These are phyloP conservation scores for Fusarium ramigenum DNA, from an alignment of 2,329 filamentous ascomycete species.

Conservation along the genomic window DNA sequence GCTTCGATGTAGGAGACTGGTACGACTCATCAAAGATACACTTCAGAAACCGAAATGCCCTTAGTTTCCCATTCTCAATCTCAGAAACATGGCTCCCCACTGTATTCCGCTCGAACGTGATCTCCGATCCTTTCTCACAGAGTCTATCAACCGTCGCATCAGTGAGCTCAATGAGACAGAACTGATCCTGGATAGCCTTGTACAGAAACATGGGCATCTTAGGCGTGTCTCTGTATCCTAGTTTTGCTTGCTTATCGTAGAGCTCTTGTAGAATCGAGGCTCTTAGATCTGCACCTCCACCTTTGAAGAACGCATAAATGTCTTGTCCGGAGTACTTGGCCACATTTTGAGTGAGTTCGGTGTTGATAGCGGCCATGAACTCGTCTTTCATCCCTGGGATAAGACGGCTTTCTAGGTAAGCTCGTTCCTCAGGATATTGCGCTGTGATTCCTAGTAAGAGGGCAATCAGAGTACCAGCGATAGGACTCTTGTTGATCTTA, in stretches of 20 bases:
- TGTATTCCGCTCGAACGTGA: constrained; percentile 56
- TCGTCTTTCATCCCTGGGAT: constrained; percentile 7
- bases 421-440: constrained; percentile 24
- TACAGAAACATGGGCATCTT: constrained; percentile 60
- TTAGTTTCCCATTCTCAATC: constrained; percentile 31
- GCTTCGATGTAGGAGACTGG: constrained; percentile 7
- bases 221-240: constrained; percentile 52
- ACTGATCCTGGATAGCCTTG: constrained; percentile 58
- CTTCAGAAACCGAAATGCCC: constrained; percentile 15
- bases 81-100: constrained; percentile 52
- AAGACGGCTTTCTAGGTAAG: constrained; percentile 21
- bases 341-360: constrained; percentile 23
- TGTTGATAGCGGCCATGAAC: background rate
- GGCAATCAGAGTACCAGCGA: constrained; percentile 20
- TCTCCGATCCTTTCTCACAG: constrained; percentile 52
- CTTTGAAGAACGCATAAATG: constrained; percentile 44
- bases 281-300: constrained; percentile 39
- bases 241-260: constrained; percentile 43
- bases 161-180: constrained; percentile 53
- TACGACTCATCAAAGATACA: constrained; percentile 25
- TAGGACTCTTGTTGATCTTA: constrained; percentile 20
- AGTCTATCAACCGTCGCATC: constrained; percentile 54
- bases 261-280: constrained; percentile 29
- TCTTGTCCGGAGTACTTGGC: constrained; percentile 33
- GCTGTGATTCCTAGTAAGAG: constrained; percentile 29